A percentile compares a stretch with the other conserved stretches of the same genome.
phyloP scores from a whole-genome alignment of 495 filamentous ascomycete genomes.

The Penicillium turbatum region DNA sequence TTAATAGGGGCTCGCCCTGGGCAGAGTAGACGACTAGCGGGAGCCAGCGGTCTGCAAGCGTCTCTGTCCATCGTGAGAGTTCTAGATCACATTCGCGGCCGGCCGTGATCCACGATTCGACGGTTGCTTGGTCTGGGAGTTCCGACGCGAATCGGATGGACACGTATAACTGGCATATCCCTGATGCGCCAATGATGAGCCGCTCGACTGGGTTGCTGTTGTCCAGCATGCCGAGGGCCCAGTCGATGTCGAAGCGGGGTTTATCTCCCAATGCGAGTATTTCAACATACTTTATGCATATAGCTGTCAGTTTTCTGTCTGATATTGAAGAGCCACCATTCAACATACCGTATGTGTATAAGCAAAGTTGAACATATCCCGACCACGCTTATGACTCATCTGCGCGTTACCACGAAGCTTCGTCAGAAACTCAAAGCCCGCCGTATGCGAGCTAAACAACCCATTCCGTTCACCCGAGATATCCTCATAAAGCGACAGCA shows the following conservation, averaged over 20 bases:
- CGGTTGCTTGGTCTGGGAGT: constrained; percentile 13
- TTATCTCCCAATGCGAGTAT: constrained; percentile 36
- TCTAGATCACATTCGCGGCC: constrained; percentile 29
- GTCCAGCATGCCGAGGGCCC: constrained; percentile 28
- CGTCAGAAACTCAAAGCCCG: constrained; percentile 40
- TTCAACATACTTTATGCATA: constrained; percentile 31
- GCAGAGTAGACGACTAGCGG: constrained; percentile 34
- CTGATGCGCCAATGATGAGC: constrained; percentile 34
- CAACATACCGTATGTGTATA: constrained; percentile 38
- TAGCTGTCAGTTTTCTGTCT: neutral
- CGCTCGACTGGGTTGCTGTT: constrained; percentile 33
- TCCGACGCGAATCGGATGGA: constrained; percentile 19
- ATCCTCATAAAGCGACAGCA: constrained; percentile 42
- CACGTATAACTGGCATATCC: constrained; percentile 30
- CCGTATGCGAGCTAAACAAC: constrained; percentile 39
- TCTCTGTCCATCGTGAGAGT: constrained; percentile 34
- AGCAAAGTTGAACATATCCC: constrained; percentile 43
- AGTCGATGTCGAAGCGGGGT: constrained; percentile 32
- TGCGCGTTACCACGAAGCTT: constrained; percentile 35
- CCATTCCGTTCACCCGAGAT: constrained; percentile 40
- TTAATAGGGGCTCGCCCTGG: constrained; percentile 34
- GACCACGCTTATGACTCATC: constrained; percentile 29
- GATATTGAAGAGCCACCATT: neutral
- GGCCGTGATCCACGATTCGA: constrained; percentile 25
- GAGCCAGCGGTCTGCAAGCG: constrained; percentile 36